Evolutionary conservation across 1,139 yeast genomes (phyloP).

Genomic region (Suhomyces coccinellae): DNA sequence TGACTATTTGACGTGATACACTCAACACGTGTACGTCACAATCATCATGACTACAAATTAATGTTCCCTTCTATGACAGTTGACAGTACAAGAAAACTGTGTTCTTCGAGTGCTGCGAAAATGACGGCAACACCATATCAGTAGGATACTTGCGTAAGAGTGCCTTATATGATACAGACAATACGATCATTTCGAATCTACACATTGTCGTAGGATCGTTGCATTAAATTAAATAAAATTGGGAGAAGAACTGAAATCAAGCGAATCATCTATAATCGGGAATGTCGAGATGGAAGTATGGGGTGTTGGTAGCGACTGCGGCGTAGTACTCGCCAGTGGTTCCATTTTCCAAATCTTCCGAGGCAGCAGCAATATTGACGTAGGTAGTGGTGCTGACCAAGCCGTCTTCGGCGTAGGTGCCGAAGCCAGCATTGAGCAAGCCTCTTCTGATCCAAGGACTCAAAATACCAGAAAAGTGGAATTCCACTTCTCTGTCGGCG

Average conservation of each 20-base stretch:
- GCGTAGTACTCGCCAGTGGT: conserved; percentile 46
- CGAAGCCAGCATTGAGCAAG: conserved; percentile 77
- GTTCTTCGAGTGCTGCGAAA: too few relatives aligned
- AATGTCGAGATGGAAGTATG: conserved; percentile 84
- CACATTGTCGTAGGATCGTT: background rate
- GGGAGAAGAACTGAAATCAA: conserved; percentile 2
- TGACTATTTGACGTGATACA: too few relatives aligned
- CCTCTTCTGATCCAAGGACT: conserved; percentile 87
- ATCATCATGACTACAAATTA: too few relatives aligned
- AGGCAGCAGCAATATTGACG: conserved; percentile 39
- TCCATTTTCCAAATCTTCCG: conserved; percentile 35
- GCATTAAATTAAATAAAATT: background rate
- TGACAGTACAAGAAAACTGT: too few relatives aligned
- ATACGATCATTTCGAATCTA: background rate
- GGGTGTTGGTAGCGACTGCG: conserved; percentile 70
- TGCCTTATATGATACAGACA: too few relatives aligned
- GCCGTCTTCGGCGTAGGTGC: conserved; percentile 51
- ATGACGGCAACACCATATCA: too few relatives aligned
- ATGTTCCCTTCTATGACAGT: too few relatives aligned
- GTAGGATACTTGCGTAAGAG: too few relatives aligned
- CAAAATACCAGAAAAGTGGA: conserved; percentile 82
- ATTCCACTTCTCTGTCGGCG: conserved; percentile 83
- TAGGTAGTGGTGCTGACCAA: conserved; percentile 42
- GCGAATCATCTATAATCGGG: conserved; percentile 54
- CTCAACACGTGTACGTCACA: too few relatives aligned